These are phyloP conservation scores for Ascoidea asiatica DNA, from an alignment of 805 yeast species.

Conservation along the genomic window DNA sequence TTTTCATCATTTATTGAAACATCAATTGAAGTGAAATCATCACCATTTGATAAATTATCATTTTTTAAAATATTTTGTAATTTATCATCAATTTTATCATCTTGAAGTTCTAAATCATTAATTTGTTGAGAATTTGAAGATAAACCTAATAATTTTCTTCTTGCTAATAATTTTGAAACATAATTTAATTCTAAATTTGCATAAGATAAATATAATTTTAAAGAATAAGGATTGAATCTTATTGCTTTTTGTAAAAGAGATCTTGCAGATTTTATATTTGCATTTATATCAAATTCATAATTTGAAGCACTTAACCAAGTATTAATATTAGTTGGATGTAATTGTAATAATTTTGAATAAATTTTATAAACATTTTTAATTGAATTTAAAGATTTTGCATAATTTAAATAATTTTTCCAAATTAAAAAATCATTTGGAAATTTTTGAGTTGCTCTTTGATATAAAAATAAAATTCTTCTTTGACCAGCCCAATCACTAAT, in stretches of 20 bases:
- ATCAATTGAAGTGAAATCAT: conserved; percentile 25
- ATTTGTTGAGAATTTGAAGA: conserved; percentile 62
- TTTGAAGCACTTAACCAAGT: conserved; percentile 94
- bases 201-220: conserved; percentile 71
- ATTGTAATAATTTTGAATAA: conserved; percentile 62
- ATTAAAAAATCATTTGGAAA: conserved; percentile 66
- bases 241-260: conserved; percentile 73
- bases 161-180: conserved; percentile 66
- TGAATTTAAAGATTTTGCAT: conserved; percentile 52
- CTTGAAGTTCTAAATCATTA: conserved; percentile 21
- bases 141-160: conserved; percentile 73
- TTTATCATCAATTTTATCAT: conserved; percentile 12
- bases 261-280: conserved; percentile 82
- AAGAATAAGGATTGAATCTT: conserved; percentile 66
- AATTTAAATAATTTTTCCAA: conserved; percentile 69
- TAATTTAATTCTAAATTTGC: conserved; percentile 80
- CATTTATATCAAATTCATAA: conserved; percentile 81
- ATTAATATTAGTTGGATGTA: conserved; percentile 83
- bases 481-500: conserved; percentile 81
- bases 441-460: conserved; percentile 67
- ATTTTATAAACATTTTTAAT: conserved; percentile 62
- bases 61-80: conserved; percentile 17
- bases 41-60: conserved; percentile 20
- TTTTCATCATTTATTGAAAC: conserved; percentile 38
- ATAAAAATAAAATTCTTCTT: conserved; percentile 69